Conservation (phyloP, 345 rosid species). For the Dipteronia dyeriana region DNA sequence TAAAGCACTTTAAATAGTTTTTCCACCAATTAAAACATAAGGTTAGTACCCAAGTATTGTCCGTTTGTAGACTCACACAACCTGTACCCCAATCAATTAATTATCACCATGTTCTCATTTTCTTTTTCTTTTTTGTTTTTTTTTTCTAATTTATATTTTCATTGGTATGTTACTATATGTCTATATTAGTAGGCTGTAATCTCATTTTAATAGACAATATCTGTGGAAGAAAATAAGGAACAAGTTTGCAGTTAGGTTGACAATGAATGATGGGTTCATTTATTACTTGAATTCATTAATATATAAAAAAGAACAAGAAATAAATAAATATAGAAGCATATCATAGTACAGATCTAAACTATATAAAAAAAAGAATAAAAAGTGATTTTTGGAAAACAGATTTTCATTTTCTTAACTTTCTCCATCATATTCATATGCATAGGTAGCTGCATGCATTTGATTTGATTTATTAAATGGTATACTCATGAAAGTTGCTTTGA, state of each 20-base stretch:
- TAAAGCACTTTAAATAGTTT: too few species aligned
- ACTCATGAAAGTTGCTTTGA: slow-evolving; percentile 7
- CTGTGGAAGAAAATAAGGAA: neutral
- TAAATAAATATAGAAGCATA: too few species aligned
- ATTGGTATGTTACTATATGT: too few species aligned
- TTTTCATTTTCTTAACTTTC: neutral
- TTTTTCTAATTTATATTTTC: too few species aligned
- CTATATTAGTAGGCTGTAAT: neutral
- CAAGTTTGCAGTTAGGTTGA: slow-evolving; percentile 19
- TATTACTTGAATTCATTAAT: neutral
- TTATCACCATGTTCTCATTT: too few species aligned
- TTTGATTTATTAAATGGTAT: neutral
- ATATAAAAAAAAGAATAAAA: neutral
- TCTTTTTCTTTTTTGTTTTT: too few species aligned
- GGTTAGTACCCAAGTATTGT: too few species aligned
- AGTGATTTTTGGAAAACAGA: neutral
- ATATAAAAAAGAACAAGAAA: neutral
- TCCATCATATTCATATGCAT: neutral
- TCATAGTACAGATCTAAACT: neutral
- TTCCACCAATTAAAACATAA: too few species aligned
- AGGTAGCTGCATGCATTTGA: too few species aligned
- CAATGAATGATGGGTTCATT: slow-evolving; percentile 24
- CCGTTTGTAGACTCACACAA: neutral
- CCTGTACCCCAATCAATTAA: neutral
- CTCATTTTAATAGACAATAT: neutral